These are phyloP conservation scores for Pisolithus microcarpus DNA, from an alignment of 768 basidiomycete species.

Conservation along the genomic window DNA sequence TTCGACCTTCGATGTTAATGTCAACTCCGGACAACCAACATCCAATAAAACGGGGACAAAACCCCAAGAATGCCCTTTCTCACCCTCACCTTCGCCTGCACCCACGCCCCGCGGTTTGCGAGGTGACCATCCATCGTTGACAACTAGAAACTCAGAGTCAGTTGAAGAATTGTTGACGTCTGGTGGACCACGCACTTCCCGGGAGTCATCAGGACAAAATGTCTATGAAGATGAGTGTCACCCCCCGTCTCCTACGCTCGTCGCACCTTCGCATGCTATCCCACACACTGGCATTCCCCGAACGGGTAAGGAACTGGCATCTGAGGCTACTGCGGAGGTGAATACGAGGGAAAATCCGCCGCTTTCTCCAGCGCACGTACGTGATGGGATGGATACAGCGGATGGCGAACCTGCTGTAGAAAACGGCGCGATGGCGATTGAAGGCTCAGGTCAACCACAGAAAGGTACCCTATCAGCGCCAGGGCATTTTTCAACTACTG, in stretches of 20 bases:
- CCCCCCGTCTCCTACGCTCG: background rate
- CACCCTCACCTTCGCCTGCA: background rate
- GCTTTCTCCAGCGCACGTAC: too few relatives aligned
- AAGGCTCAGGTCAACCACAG: background rate
- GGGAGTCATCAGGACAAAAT: background rate
- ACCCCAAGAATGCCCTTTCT: background rate
- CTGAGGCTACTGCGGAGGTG: background rate
- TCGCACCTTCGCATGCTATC: background rate
- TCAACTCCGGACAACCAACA: constrained; percentile 25
- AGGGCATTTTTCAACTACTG: too few relatives aligned
- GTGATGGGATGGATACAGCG: too few relatives aligned
- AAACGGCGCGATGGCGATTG: background rate
- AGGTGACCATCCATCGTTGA: background rate
- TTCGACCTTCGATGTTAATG: constrained; percentile 64
- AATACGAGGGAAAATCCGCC: background rate
- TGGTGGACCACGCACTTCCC: background rate
- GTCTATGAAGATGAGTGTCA: background rate
- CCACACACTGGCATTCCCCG: too few relatives aligned
- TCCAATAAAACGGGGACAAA: constrained; percentile 10
- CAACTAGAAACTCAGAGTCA: background rate
- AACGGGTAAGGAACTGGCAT: background rate
- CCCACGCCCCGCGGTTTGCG: background rate
- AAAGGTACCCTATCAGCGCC: background rate
- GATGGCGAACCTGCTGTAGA: background rate
- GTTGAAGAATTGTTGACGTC: background rate